These are phyloP conservation scores for Pinus tabuliformis DNA, from an alignment of 75 land plant species.

Conservation along the genomic window DNA sequence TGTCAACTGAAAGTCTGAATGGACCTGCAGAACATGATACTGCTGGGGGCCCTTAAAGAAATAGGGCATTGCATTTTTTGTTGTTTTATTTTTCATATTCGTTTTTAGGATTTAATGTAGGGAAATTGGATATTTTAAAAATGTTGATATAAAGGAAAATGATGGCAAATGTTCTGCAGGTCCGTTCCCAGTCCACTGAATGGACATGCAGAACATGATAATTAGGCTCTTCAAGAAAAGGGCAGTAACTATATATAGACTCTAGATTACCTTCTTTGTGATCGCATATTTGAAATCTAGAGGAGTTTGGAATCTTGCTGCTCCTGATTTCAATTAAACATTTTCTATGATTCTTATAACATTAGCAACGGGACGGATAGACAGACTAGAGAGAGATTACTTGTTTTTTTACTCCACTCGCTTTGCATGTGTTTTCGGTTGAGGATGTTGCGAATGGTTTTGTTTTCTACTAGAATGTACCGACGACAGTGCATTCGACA, in stretches of 20 bases:
- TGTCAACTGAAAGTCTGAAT: constrained; percentile 16
- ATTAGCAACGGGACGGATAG: constrained; percentile 46
- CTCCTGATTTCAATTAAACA: constrained; percentile 66
- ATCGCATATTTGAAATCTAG: constrained; percentile 88
- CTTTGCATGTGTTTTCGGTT: constrained; percentile 44
- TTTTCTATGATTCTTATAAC: constrained; percentile 50
- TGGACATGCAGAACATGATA: constrained; percentile 19
- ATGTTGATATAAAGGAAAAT: no score
- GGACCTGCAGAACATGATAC: constrained; percentile 23
- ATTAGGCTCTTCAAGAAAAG: constrained; percentile 60
- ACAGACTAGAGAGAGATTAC: constrained; percentile 64
- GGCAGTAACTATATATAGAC: constrained; percentile 49
- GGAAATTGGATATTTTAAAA: no score
- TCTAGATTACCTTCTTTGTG: constrained; percentile 85
- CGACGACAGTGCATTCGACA: constrained; percentile 88
- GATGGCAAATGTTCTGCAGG: constrained; percentile 5
- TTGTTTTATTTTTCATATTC: no score
- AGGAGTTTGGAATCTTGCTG: constrained; percentile 76
- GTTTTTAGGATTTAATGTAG: no score
- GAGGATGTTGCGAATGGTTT: constrained; percentile 75
- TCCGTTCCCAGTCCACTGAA: constrained; percentile 26
- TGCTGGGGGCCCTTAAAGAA: constrained; percentile 54
- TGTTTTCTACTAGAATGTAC: constrained; percentile 74
- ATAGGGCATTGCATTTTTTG: no score
- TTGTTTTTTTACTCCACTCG: constrained; percentile 55